phyloP scores from a whole-genome alignment of 192 early-diverging fungal genomes.

The Chytriomyces confervae region DNA sequence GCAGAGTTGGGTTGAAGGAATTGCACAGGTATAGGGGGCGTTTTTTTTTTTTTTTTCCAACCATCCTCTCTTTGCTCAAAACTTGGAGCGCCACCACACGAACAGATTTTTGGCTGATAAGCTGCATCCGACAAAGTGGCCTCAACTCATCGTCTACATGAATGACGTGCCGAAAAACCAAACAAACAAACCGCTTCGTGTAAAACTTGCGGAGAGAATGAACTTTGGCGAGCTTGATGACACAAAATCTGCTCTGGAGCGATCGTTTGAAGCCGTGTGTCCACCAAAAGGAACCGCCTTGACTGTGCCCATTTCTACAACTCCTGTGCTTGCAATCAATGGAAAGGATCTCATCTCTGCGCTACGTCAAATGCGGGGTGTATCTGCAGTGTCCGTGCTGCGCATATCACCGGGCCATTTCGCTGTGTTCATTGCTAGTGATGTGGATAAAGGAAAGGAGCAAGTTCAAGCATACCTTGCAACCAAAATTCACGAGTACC shows the following conservation, averaged over 20 bases:
- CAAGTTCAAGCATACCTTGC: too few relatives aligned
- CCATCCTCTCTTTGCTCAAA: neutral
- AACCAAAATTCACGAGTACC: too few relatives aligned
- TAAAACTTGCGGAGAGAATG: conserved; percentile 51
- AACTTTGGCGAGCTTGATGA: conserved; percentile 42
- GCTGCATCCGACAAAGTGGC: conserved; percentile 52
- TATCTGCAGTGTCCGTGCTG: neutral
- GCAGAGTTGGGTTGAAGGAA: conserved; percentile 28
- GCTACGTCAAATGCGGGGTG: neutral
- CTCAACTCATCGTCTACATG: conserved; percentile 52
- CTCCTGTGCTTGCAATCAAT: neutral
- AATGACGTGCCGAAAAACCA: conserved; percentile 51
- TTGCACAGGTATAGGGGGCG: conserved; percentile 20
- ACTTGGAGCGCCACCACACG: neutral
- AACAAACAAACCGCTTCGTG: conserved; percentile 48
- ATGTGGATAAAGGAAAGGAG: too few relatives aligned
- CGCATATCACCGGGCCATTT: neutral
- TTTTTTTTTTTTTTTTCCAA: too few relatives aligned
- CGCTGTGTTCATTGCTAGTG: too few relatives aligned
- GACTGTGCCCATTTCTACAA: conserved; percentile 30
- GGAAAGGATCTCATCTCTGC: neutral
- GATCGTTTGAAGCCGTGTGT: conserved; percentile 43
- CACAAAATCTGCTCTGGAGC: conserved; percentile 18
- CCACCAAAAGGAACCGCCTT: conserved; percentile 42
- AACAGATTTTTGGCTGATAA: conserved; percentile 36